Evolutionary conservation across 768 basidiomycete genomes (phyloP), one percentile per base, ranked within the genome.

Genomic region (Phlebiopsis gigantea): DNA sequence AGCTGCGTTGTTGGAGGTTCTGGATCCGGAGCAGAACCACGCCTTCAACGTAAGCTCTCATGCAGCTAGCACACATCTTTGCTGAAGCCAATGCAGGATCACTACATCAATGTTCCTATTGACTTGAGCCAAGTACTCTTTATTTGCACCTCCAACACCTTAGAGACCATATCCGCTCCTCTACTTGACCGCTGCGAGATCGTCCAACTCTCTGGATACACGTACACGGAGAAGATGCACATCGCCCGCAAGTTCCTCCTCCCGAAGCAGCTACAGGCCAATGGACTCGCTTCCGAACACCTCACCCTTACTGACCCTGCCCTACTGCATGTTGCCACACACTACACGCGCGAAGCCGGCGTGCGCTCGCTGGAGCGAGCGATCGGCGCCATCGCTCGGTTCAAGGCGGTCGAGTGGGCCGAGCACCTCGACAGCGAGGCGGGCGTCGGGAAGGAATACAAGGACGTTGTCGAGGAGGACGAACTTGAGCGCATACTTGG

Each of bases 1-100:
- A 2, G 95, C 95, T 39, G 94, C 94, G 0, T 70, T 98, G 58
- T 73, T 98, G 4, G 94, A 98, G 65, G 93, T 95, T 0, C 77
- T 98, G 52, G 95, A 97, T 67, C 95, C 95, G 0, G 95, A 97
- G 68, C 93, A 96, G 70, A 95, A 94, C 60, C 81, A 88, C 65
- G 78, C 82, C 0, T 91, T 91, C 66, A 89, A 87, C 66, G 88
- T 85, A 51, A 59, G 80, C 69, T 44, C 12, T 43, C 46, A 56
- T 24, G 9, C 46, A 52, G 34, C 34, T 9, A 3, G 3, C 8
- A 9, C 34, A 39, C 34, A 39, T 9, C 17, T 39, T 25, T 42
- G 19, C 47, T 34, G 46, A 25, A 53, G 53, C 6, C 8, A 30
- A 68, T 21, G 28, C 64, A 91, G 83, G 94, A 97, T 69, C 94